Evolutionary conservation across 225 moss, liverwort and hornwort species (phyloP).

Genomic region (Rhytidiadelphus loreus): DNA sequence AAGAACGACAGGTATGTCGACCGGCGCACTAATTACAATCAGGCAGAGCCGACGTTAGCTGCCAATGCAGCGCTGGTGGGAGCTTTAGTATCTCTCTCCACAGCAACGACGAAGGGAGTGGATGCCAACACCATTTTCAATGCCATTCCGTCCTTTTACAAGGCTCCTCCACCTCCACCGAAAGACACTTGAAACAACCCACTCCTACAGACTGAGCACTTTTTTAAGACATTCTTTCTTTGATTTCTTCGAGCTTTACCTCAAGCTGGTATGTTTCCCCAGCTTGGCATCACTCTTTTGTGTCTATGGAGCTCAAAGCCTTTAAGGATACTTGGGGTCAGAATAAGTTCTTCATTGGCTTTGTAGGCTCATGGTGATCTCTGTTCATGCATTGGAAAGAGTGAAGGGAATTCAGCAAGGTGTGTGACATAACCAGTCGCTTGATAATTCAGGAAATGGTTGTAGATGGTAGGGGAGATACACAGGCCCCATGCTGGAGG

Average conservation of each 20-base stretch:
- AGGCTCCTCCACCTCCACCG: conserved; percentile 63
- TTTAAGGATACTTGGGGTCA: not conserved
- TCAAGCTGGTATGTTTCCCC: not conserved
- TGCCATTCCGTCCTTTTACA: conserved; percentile 29
- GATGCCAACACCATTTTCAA: conserved; percentile 66
- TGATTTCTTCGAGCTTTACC: not conserved
- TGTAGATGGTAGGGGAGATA: not conserved
- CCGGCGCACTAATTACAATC: conserved; percentile 38
- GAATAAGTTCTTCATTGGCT: conserved; percentile 4
- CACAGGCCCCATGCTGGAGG: not conserved
- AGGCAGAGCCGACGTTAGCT: conserved; percentile 72
- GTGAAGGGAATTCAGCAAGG: not conserved
- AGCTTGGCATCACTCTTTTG: not conserved
- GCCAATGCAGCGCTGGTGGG: conserved; percentile 78
- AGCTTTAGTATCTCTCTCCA: conserved; percentile 68
- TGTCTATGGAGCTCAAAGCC: not conserved
- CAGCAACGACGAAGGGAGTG: conserved; percentile 27
- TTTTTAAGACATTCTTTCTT: not conserved
- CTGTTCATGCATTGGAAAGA: not conserved
- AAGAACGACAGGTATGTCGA: conserved; percentile 53
- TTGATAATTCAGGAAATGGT: not conserved
- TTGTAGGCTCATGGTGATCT: not conserved
- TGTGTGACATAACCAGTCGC: not conserved
- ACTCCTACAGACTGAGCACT: not conserved
- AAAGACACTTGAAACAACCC: not conserved